phyloP scores from a whole-genome alignment of 2,329 filamentous ascomycete species.

The Mollisia scopiformis region DNA sequence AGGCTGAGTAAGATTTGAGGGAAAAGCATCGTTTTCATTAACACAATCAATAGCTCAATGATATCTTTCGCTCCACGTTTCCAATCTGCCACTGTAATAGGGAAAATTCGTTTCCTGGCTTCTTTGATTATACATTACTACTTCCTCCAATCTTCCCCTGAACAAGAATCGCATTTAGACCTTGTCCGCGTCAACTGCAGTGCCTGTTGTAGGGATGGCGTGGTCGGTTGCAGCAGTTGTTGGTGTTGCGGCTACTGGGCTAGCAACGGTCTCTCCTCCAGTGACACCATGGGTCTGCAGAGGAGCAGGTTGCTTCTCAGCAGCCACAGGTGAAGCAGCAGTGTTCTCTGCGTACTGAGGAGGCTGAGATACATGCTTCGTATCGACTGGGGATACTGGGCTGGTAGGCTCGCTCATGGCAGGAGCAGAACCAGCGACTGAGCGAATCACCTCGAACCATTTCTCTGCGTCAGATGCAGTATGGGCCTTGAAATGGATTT shows the following conservation, averaged over 20 bases:
- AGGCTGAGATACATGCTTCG: slow-evolving; percentile 19
- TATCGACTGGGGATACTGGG: slow-evolving; percentile 28
- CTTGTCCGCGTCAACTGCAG: not conserved
- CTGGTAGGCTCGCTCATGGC: slow-evolving; percentile 25
- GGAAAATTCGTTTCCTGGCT: not conserved
- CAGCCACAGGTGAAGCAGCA: not conserved
- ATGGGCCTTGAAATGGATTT: slow-evolving; percentile 87
- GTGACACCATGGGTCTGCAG: slow-evolving; percentile 32
- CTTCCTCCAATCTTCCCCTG: not conserved
- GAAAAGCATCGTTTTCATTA: not conserved
- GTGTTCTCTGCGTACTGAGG: slow-evolving; percentile 21
- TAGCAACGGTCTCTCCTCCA: slow-evolving; percentile 28
- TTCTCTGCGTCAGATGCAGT: slow-evolving; percentile 78
- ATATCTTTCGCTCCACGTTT: too few species aligned
- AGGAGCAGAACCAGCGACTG: slow-evolving; percentile 23
- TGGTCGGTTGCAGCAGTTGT: not conserved
- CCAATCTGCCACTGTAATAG: too few species aligned
- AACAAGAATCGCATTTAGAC: not conserved
- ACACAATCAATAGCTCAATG: not conserved
- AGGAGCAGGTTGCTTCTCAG: slow-evolving; percentile 21
- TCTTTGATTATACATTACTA: slow-evolving; percentile 16
- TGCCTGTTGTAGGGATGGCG: not conserved
- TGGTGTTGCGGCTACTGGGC: slow-evolving; percentile 21
- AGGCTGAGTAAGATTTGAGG: not conserved
- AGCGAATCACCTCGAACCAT: slow-evolving; percentile 76